These are phyloP conservation scores for Cutaneotrichosporon dermatis DNA, from an alignment of 1,284 basidiomycete genomes.

Conservation along the genomic window DNA sequence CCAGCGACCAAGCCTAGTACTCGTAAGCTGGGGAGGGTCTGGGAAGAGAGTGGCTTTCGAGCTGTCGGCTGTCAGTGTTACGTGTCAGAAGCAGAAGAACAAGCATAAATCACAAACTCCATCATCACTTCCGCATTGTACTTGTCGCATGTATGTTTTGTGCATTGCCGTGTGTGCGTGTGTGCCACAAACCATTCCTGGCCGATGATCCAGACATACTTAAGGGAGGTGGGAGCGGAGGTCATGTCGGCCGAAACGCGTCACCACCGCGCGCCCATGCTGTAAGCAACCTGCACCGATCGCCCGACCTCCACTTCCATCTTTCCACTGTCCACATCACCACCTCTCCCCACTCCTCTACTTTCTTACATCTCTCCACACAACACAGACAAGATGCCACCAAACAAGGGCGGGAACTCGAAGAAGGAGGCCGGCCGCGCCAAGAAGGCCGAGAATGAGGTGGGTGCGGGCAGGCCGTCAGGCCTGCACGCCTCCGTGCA, in stretches of 20 bases:
- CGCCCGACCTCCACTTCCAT: not conserved
- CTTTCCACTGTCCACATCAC: not conserved
- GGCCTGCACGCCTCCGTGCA: not conserved
- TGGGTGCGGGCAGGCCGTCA: conserved; percentile 49
- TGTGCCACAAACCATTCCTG: no score
- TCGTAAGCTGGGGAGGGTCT: not conserved
- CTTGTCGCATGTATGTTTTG: not conserved
- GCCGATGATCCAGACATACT: no score
- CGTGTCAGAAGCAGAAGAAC: not conserved
- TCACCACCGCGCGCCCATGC: not conserved
- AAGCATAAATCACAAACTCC: not conserved
- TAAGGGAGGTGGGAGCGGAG: no score
- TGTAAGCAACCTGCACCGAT: not conserved
- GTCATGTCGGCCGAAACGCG: conserved; percentile 8
- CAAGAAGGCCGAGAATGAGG: conserved; percentile 90
- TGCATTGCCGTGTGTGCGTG: no score
- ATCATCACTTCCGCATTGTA: not conserved
- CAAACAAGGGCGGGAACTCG: conserved; percentile 71
- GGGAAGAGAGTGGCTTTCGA: not conserved
- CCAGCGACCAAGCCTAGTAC: no score
- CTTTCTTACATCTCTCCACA: not conserved
- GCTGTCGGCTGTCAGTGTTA: no score
- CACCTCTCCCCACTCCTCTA: not conserved
- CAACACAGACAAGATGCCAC: conserved; percentile 58
- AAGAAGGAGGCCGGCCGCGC: conserved; percentile 84